These are phyloP conservation scores for Fraxinus sp. DNA, from an alignment of 305 asterid species.

Conservation along the genomic window DNA sequence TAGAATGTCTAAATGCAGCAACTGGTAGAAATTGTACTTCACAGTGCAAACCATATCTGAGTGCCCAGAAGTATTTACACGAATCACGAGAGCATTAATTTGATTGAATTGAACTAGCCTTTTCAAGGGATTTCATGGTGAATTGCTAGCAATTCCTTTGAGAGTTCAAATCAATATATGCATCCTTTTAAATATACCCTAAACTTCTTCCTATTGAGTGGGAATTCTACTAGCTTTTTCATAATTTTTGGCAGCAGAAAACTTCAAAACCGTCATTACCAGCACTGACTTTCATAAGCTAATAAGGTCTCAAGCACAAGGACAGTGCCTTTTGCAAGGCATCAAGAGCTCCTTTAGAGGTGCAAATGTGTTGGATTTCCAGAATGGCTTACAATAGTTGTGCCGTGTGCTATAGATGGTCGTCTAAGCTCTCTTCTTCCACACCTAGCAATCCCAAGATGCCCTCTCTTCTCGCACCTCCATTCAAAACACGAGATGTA, in stretches of 20 bases:
- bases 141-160: neutral
- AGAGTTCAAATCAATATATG: neutral
- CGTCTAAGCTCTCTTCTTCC: neutral
- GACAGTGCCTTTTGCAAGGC: neutral
- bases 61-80: neutral
- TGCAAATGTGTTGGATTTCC: neutral
- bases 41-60: neutral
- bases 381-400: neutral
- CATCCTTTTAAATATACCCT: neutral
- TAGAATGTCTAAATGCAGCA: neutral
- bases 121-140: neutral
- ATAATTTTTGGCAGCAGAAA: neutral
- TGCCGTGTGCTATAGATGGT: neutral
- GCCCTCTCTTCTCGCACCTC: neutral
- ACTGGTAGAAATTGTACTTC: neutral
- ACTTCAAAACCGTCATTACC: neutral
- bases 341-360: neutral
- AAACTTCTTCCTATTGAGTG: neutral
- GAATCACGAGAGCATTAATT: neutral
- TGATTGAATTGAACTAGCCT: neutral
- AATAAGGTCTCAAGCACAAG: neutral
- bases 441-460: neutral
- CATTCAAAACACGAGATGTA: neutral
- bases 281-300: neutral
- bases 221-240: neutral